Base-by-base conservation (phyloP, 2,329 filamentous ascomycete species). In the Rosellinia necatrix region DNA sequence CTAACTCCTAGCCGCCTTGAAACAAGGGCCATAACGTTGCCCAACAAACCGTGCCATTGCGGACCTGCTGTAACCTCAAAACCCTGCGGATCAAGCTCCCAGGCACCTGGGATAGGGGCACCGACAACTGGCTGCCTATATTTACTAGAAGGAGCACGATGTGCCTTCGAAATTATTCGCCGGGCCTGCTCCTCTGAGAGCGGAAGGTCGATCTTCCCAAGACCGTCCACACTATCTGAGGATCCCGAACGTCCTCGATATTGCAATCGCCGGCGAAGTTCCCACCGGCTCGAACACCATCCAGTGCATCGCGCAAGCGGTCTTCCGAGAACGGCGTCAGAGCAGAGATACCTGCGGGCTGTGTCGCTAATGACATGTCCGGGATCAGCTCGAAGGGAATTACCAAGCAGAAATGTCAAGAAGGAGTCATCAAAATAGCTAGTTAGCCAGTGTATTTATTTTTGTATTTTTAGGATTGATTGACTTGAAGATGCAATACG, bases 41-140 rank as follows among this genome's bases (percentile, higher is more conserved):
- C 19, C 13, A 53, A 8, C 42, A 32, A n/a, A 12, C 5, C 25
- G 21, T 53, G 25, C 34, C 34, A 47, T 53, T 34, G 42, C 13
- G 17, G 1, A 25, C 29, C 32, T 47, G 19, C 42, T 27, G 49
- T 59, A 12, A 80, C 64, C 3, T 66, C 56, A 51, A 81, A 77
- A 19, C 77, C 69, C 3, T 58, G 32, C 0, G 72, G 61, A 40
- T 75, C 69, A 2, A 81, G 49, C 59, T 81, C 74, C 74, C 73
- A 78, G 0, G 72, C 77, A 9, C 78, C 78, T 2, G 73, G 69
- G 0, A 76, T 72, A 3, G 67, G 34, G 0, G 69, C 71, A 51
- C 79, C 75, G 10, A 77, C 71, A 3, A 76, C 48, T 3, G 73
- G 76, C 7, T 76, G 66, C 19, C 64, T 71, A 1, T 72, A 75